Percentiles rank a stretch among this genome's conserved stretches.
These are phyloP conservation scores for Crepidotus sp. DNA, from an alignment of 1,284 basidiomycete species.

Conservation along the genomic window DNA sequence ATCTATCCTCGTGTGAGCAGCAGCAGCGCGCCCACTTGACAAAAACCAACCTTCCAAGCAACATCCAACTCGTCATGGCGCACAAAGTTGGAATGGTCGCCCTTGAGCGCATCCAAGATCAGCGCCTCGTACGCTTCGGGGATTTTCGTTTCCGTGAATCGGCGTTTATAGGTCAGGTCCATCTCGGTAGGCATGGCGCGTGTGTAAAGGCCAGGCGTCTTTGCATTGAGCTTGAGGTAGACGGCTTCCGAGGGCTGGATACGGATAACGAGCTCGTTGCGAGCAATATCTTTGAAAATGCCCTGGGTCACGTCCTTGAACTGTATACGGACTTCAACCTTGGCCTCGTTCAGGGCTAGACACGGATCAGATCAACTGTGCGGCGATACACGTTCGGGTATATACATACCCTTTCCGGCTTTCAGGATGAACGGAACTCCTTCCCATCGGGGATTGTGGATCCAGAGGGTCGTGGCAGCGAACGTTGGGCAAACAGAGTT, in stretches of 20 bases:
- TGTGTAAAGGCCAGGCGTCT: slow-evolving; percentile 84
- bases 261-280: slow-evolving; percentile 92
- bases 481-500: slow-evolving; percentile 89
- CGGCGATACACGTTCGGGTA: slow-evolving; percentile 1
- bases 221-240: slow-evolving; percentile 92
- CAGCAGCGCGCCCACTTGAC: slow-evolving; percentile 13
- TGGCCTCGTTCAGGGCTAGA: slow-evolving; percentile 47
- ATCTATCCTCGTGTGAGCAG: slow-evolving; percentile 43
- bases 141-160: slow-evolving; percentile 82
- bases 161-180: slow-evolving; percentile 93
- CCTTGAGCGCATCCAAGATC: slow-evolving; percentile 83
- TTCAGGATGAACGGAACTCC: slow-evolving; percentile 96
- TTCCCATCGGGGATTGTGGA: slow-evolving; percentile 94
- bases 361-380: slow-evolving; percentile 5
- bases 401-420: slow-evolving; percentile 79
- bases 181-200: slow-evolving; percentile 90
- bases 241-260: slow-evolving; percentile 93
- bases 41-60: slow-evolving; percentile 75
- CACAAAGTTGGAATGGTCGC: slow-evolving; percentile 89
- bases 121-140: slow-evolving; percentile 93
- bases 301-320: slow-evolving; percentile 77
- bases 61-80: slow-evolving; percentile 91
- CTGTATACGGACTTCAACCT: slow-evolving; percentile 12
- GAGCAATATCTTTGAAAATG: slow-evolving; percentile 90
- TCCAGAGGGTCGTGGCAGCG: slow-evolving; percentile 80